Conservation (phyloP, 495 filamentous ascomycete genomes). For the Penicillium ochrochloron region DNA sequence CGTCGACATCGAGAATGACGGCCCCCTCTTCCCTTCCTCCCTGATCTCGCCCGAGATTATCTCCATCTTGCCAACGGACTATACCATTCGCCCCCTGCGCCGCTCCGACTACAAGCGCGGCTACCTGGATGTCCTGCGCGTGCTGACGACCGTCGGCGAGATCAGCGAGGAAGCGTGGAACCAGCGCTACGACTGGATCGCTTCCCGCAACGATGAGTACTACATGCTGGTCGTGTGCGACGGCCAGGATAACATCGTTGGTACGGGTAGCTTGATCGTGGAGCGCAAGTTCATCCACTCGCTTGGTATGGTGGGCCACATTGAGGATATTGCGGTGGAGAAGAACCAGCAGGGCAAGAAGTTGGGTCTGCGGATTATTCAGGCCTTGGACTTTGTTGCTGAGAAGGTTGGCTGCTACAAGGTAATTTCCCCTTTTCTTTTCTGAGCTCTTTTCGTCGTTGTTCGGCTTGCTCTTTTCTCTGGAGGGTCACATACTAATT, state of each 20-base stretch:
- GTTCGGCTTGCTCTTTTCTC: conserved; percentile 5
- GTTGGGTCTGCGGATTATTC: conserved; percentile 87
- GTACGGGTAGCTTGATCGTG: conserved; percentile 86
- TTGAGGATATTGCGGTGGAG: conserved; percentile 96
- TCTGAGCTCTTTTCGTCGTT: conserved; percentile 34
- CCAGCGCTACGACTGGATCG: conserved; percentile 84
- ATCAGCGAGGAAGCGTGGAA: conserved; percentile 76
- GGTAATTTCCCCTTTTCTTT: conserved; percentile 45
- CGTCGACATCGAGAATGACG: conserved; percentile 53
- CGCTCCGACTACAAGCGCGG: conserved; percentile 72
- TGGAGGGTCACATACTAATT: conserved; percentile 11
- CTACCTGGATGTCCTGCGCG: conserved; percentile 88
- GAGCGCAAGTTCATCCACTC: conserved; percentile 59
- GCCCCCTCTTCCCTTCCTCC: conserved; percentile 72
- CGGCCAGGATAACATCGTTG: conserved; percentile 70
- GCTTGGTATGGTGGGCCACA: conserved; percentile 78
- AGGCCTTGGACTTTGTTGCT: conserved; percentile 89
- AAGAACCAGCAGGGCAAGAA: conserved; percentile 97
- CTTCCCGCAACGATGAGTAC: conserved; percentile 76
- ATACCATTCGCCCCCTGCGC: conserved; percentile 80
- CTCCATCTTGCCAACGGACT: conserved; percentile 73
- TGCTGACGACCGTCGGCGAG: conserved; percentile 91
- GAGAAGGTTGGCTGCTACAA: conserved; percentile 90
- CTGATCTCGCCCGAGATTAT: conserved; percentile 79
- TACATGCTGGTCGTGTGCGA: conserved; percentile 85